Base-by-base conservation (phyloP, 129 eudicot species). In the Chrysanthemum makinoi region DNA sequence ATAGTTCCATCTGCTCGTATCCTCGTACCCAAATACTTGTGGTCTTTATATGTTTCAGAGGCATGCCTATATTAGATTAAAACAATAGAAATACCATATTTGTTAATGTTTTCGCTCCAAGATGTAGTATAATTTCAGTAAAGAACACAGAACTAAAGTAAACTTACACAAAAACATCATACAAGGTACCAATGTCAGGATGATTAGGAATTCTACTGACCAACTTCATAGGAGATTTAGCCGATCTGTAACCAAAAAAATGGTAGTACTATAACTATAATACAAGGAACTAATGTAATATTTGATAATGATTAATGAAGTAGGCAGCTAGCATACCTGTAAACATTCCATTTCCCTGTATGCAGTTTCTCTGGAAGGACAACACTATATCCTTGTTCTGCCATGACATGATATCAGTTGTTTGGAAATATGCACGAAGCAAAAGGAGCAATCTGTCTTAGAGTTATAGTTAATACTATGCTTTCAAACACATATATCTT, bases 281-380 rank as follows among this genome's bases (percentile, higher is more conserved):
- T 30, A 30, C 35, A 30, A 30, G 35, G 35, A 1, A 30, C 35
- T 3, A 30, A 30, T 30, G 35, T 4, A 30, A 30, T 4, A 30
- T 30, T 30, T 30, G 35, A 28, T 28, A 28, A 28, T 28, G 33
- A 28, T 28, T 28, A 28, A 3, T 28, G 33, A 28, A 30, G 35
- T 4, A 30, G 2, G 35, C 6, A 30, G 35, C 35, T 30, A 30
- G 35, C 35, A 30, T 68, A 88, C 97, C 97, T 86, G 88, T 89
- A 87, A 20, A 93, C 95, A 83, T 89, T 87, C 90, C 96, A 92
- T 68, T 89, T 84, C 39, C 96, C 96, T 18, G 91, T 85, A 30
- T 86, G 81, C 82, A 85, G 75, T 81, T 89, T 89, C 77, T 89
- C 96, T 35, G 95, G 98, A 64, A 93, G 96, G 46, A 85, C 83